Base-by-base conservation (phyloP, 2,329 filamentous ascomycete species). In the Fusarium setosum region DNA sequence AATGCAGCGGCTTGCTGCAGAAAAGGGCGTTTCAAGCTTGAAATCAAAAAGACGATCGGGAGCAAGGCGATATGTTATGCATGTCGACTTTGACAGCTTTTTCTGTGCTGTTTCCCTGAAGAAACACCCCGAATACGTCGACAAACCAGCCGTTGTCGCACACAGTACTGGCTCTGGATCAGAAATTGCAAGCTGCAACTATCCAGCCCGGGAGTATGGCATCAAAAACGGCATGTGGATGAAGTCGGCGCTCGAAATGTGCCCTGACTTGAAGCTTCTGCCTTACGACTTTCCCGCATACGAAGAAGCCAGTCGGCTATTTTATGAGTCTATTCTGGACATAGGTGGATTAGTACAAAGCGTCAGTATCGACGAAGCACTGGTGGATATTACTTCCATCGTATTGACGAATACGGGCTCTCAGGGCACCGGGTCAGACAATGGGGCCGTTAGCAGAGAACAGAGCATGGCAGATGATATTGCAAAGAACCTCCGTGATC, bases 191-290 rank as follows among this genome's bases (percentile, higher is more conserved):
- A 97, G 94, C 66, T 99, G 96, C 79, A 99, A 99, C 72, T 99
- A 99, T 74, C 89, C 91, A 18, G 96, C 96, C 7, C 88, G 96
- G 34, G 85, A 87, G 29, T 96, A 90, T 70, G 95, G 95, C 1
- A 85, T 99, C 54, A 97, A 94, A 74, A 99, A 99, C 70, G 96
- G 96, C 34, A 99, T 98, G 96, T 99, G 96, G 96, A 98, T 99
- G 95, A 96, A 95, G 75, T 85, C 86, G 31, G 96, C 96, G 0
- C 83, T 91, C 59, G 90, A 96, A 68, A 77, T 96, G 17, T 99
- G 94, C 73, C 90, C 95, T 1, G 88, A 93, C 20, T 82, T 99
- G 17, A 94, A 96, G 69, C 90, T 98, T 2, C 75, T 99, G n/a
- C 92, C 94, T 0, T 99, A 99, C 71, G 94, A 99, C 73, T 99